Base-by-base conservation (phyloP, 73 alveolate species). In the Urostyla sp. region DNA sequence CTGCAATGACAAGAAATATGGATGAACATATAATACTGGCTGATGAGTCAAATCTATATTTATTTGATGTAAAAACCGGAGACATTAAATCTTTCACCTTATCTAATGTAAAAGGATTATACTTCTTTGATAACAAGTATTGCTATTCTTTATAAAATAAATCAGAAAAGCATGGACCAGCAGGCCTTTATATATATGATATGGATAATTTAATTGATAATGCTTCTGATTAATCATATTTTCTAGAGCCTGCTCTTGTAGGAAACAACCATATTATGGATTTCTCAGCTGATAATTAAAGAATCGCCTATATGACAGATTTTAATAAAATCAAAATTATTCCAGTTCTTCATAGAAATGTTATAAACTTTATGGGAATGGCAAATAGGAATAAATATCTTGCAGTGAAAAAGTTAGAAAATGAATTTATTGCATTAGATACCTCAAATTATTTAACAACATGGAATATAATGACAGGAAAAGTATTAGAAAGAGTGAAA, bases 291-390 rank as follows among this genome's bases (percentile, higher is more conserved):
- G n/a, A 69, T 36, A 69, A 69, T 69, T 55, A 69, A 34, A 69
- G 83, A 49, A 7, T 69, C 34, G 83, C 67, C 4, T 69, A 46
- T 35, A 69, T 69, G 69, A 8, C 67, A 7, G 69, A 49, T 45
- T 69, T 46, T 49, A 69, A 69, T 21, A 31, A 54, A 11, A 45
- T 69, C 18, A 69, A 49, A 44, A 69, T 69, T 31, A 54, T 69
- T 5, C 83, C 83, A 10, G 52, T 69, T 1, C 54, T 69, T 26
- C 83, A 69, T 34, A 69, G 83, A 69, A 69, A 45, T 59, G 48
- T 59, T 5, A 23, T 69, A 5, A 4, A 49, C 11, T 69, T 69
- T 55, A 37, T 69, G n/a, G 83, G 83, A 27, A 69, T 69, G 28
- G 49, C 38, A 28, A 27, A 23, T 6, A 44, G 48, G 30, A 30